Percentiles rank a stretch among this genome's conserved stretches.
These are phyloP conservation scores for Metschnikowia lachancei DNA, from an alignment of 805 yeast genomes.

Conservation along the genomic window DNA sequence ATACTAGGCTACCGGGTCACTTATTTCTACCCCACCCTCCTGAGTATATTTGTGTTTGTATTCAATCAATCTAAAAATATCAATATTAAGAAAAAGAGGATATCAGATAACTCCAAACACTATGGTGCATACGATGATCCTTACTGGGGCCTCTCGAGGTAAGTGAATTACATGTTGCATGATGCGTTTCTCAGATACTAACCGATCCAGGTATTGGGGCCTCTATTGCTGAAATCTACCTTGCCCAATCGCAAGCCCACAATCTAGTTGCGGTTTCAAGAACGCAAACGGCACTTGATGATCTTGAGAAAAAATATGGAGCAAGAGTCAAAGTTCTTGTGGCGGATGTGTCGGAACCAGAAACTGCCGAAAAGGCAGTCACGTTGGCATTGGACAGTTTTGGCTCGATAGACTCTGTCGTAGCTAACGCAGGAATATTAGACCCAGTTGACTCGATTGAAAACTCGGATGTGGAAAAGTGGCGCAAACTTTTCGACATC, in stretches of 20 bases:
- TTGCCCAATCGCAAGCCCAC: slow-evolving; percentile 34
- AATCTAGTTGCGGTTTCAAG: slow-evolving; percentile 74
- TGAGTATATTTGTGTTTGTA: not conserved
- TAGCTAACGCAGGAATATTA: slow-evolving; percentile 81
- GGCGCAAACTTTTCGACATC: slow-evolving; percentile 68
- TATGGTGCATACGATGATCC: slow-evolving; percentile 23
- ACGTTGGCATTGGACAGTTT: slow-evolving; percentile 44
- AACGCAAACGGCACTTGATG: slow-evolving; percentile 46
- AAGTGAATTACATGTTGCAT: slow-evolving; percentile 3
- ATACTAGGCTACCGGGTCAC: not conserved
- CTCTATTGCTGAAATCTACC: slow-evolving; percentile 56
- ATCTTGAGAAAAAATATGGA: slow-evolving; percentile 46
- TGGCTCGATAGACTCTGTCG: slow-evolving; percentile 59
- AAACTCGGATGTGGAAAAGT: slow-evolving; percentile 49
- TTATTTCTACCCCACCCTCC: not conserved
- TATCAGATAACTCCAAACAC: not conserved
- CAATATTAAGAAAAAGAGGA: not conserved
- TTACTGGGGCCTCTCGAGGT: slow-evolving; percentile 25
- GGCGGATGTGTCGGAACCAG: slow-evolving; percentile 58
- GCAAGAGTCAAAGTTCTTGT: slow-evolving; percentile 49
- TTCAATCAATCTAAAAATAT: not conserved
- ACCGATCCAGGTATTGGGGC: slow-evolving; percentile 68
- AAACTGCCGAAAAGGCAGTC: slow-evolving; percentile 39
- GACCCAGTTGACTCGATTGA: slow-evolving; percentile 67
- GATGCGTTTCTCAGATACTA: slow-evolving; percentile 33